Percentiles rank a stretch among this genome's conserved stretches.
These are phyloP conservation scores for Cavenderia fasciculata DNA, from an alignment of 78 protist genomes.

Conservation along the genomic window DNA sequence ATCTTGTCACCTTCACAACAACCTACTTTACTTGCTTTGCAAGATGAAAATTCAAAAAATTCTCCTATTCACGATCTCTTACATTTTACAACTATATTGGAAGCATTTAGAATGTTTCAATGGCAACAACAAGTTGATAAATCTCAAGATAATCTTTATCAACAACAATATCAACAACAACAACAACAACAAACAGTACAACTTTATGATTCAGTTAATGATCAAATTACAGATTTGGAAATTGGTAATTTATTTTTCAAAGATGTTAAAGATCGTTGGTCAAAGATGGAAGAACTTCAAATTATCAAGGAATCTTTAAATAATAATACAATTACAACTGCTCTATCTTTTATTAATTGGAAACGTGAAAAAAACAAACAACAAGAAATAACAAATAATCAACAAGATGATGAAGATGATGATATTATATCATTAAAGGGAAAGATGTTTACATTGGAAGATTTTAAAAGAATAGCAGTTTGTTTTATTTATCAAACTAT, in stretches of 20 bases:
- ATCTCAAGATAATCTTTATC: neutral
- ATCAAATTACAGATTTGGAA: too few species aligned
- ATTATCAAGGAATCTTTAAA: conserved; percentile 44
- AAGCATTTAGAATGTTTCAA: conserved; percentile 68
- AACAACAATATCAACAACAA: neutral
- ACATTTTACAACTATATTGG: conserved; percentile 46
- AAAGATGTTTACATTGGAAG: conserved; percentile 31
- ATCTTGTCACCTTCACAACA: too few species aligned
- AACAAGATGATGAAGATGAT: too few species aligned
- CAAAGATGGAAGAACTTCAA: conserved; percentile 66
- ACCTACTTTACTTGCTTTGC: too few species aligned
- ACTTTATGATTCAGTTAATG: too few species aligned
- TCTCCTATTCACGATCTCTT: conserved; percentile 69
- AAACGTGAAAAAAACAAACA: conserved; percentile 22
- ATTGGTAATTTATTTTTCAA: too few species aligned
- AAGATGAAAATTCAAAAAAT: too few species aligned
- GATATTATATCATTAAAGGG: too few species aligned
- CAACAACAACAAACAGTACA: neutral
- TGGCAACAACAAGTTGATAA: conserved; percentile 23
- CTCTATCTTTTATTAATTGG: conserved; percentile 57
- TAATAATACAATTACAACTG: conserved; percentile 30
- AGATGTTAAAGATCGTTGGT: conserved; percentile 75
- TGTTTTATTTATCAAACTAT: conserved; percentile 65
- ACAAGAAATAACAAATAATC: neutral
- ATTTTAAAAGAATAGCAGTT: conserved; percentile 25